Conservation (phyloP, 2,329 filamentous ascomycete genomes). For the Monilinia aucupariae region DNA sequence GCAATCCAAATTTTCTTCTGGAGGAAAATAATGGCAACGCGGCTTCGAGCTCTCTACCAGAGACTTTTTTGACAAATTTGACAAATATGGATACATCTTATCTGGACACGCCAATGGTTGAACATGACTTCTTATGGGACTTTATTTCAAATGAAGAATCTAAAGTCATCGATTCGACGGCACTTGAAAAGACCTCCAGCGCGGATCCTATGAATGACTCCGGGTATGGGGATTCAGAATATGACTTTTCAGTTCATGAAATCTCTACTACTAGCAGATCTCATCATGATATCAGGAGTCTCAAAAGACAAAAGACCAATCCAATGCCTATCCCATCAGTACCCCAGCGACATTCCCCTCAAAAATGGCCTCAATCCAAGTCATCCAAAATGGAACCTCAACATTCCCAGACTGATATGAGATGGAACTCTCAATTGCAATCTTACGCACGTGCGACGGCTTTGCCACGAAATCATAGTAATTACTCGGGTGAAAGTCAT, state of each 20-base stretch:
- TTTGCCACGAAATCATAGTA: not conserved
- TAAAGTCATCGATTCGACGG: not conserved
- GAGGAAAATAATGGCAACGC: not conserved
- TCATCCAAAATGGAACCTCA: not conserved
- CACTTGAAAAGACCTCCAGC: not conserved
- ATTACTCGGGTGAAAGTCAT: not conserved
- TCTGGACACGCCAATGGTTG: not conserved
- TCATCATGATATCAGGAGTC: not conserved
- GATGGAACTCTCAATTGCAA: not conserved
- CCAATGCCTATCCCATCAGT: not conserved
- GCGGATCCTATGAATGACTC: not conserved
- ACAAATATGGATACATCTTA: not conserved
- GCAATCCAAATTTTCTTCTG: not conserved
- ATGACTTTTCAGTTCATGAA: constrained; percentile 8
- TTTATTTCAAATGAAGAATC: not conserved
- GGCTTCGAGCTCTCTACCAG: not conserved
- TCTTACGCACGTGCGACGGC: not conserved
- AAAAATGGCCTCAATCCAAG: not conserved
- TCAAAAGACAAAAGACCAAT: not conserved
- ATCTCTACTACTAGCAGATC: not conserved
- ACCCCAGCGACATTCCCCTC: not conserved
- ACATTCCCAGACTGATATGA: not conserved
- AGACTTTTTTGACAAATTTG: not conserved
- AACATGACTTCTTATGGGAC: constrained; percentile 2
- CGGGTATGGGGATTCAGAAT: not conserved